phyloP scores from a whole-genome alignment of 2,329 filamentous ascomycete species.

The Cladophialophora immunda region DNA sequence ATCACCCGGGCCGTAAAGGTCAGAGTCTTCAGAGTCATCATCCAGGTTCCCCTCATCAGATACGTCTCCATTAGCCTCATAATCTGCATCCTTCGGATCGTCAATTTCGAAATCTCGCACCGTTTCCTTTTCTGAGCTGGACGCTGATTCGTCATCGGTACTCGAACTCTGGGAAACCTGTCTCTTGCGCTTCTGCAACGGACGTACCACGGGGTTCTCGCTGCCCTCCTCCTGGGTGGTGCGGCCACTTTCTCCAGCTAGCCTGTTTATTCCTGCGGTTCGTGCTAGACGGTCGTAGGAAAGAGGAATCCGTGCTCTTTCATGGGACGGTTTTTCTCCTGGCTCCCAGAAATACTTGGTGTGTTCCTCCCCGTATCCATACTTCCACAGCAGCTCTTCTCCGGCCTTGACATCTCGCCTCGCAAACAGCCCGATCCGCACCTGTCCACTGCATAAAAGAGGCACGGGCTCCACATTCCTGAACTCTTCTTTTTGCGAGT shows the following conservation, averaged over 20 bases:
- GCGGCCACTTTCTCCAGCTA: conserved; percentile 17
- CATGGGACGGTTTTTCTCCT: conserved; percentile 33
- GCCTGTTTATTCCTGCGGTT: conserved; percentile 24
- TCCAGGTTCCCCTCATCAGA: conserved; percentile 18
- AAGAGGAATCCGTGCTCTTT: conserved; percentile 25
- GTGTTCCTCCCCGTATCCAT: conserved; percentile 62
- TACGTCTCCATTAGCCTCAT: conserved; percentile 29
- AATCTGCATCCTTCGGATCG: conserved; percentile 32
- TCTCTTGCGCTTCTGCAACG: conserved; percentile 30
- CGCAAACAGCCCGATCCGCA: conserved; percentile 78
- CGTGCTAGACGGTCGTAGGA: conserved; percentile 23
- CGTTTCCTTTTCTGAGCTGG: background rate
- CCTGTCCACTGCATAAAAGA: conserved; percentile 76
- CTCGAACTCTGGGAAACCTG: background rate
- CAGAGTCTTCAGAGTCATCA: conserved; percentile 12
- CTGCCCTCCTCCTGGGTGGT: conserved; percentile 14
- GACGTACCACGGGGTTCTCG: conserved; percentile 16
- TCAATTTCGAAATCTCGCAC: conserved; percentile 24
- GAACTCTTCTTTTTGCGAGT: conserved; percentile 65
- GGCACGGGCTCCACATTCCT: conserved; percentile 73
- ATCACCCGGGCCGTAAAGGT: background rate
- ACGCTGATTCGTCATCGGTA: background rate
- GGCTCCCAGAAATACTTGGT: conserved; percentile 41
- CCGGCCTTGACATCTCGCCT: conserved; percentile 72
- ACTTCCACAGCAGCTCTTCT: conserved; percentile 84